Base-by-base conservation (phyloP, 768 basidiomycete genomes). In the Leccinum rimulosum region DNA sequence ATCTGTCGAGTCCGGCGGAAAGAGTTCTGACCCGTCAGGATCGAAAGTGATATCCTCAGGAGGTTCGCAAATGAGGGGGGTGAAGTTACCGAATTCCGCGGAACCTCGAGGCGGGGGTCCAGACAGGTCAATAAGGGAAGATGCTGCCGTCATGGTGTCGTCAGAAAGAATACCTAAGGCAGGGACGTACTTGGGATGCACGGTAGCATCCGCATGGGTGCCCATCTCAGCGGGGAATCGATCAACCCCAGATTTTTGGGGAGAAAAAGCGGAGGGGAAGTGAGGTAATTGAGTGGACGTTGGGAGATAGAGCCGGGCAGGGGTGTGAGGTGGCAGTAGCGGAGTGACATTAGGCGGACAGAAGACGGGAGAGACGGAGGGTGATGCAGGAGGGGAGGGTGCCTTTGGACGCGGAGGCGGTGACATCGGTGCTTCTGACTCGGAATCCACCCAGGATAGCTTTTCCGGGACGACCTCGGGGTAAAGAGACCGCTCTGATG, bases 221-320 rank as follows among this genome's bases (percentile, higher is more conserved):
- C 38, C 33, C 43, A 33, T 59, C 50, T 64, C 27, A 55, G 57
- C 28, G 61, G 53, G 56, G 55, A 58, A 43, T 60, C 64, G 70
- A 71, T 71, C 70, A 43, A 66, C 70, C 70, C 70, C 70, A 62
- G 70, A 67, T 64, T 65, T 60, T 63, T 22, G 57, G 63, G 62
- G 62, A 2, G 62, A 61, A 43, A 53, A 59, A 55, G 64, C 66
- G 58, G 62, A 61, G 54, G 15, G 10, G 49, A 3, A 50, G 28
- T 68, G 70, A 71, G 70, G 70, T 71, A 72, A 71, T 72, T 51
- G 70, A 52, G 64, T 30, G 30, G 52, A 56, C 58, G 64, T 61
- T 49, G 61, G 64, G 55, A 63, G 64, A 66, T 61, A 62, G 60
- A 63, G 68, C 60, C 68, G 70, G 66, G 66, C 62, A 63, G 55